A percentile compares a stretch with the other conserved stretches of the same genome.
These are phyloP conservation scores for Dactylellina sp. DNA, from an alignment of 2,329 filamentous ascomycete species.

Conservation along the genomic window DNA sequence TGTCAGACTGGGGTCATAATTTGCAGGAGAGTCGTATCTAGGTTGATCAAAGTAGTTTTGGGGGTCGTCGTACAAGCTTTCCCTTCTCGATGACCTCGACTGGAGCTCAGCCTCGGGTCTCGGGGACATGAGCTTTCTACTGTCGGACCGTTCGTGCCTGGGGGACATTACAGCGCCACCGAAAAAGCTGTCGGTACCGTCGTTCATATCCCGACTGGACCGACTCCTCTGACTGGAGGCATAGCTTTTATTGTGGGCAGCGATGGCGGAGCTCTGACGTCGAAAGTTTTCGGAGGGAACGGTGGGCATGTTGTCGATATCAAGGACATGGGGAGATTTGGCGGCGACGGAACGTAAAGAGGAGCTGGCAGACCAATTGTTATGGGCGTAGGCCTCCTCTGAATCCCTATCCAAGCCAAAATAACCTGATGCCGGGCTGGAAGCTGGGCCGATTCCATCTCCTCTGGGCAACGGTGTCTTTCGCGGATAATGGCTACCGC, in stretches of 20 bases:
- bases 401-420: slow-evolving; percentile 60
- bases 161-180: slow-evolving; percentile 48
- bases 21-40: slow-evolving; percentile 39
- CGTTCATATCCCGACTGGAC: slow-evolving; percentile 53
- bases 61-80: slow-evolving; percentile 44
- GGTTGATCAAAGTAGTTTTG: slow-evolving; percentile 55
- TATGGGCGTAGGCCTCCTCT: slow-evolving; percentile 58
- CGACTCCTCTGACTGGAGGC: slow-evolving; percentile 53
- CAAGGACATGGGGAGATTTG: slow-evolving; percentile 60
- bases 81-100: slow-evolving; percentile 25
- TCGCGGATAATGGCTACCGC: slow-evolving; percentile 29
- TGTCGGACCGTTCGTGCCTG: slow-evolving; percentile 50
- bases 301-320: slow-evolving; percentile 59
- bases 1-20: slow-evolving; percentile 22
- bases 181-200: slow-evolving; percentile 51
- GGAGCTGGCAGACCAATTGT: slow-evolving; percentile 60
- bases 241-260: slow-evolving; percentile 52
- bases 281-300: slow-evolving; percentile 59
- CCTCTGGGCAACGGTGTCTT: slow-evolving; percentile 45
- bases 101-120: slow-evolving; percentile 38
- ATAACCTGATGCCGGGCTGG: slow-evolving; percentile 58
- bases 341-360: slow-evolving; percentile 60
- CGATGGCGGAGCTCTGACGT: slow-evolving; percentile 57
- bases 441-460: slow-evolving; percentile 20
- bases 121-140: slow-evolving; percentile 57